Base-by-base conservation (phyloP, 2,329 filamentous ascomycete species). In the Scedosporium dehoogii region DNA sequence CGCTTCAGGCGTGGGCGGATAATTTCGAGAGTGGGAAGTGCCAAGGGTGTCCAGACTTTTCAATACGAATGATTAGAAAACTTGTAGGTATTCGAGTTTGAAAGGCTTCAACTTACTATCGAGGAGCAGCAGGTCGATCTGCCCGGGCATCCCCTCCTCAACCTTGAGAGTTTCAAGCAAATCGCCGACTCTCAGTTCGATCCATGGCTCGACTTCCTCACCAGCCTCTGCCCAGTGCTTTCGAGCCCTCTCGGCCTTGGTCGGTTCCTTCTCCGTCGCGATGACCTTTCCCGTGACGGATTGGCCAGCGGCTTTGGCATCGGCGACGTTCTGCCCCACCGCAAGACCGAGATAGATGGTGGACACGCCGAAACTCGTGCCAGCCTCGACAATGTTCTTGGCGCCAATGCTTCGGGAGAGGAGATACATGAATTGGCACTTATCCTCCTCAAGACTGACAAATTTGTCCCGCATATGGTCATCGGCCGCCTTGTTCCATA, bases 301-400 rank as follows among this genome's bases (percentile, higher is more conserved):
- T n/a, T 48, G 27, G 3, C 33, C 33, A 9, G 33, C 60, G 21
- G 57, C 57, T 46, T 55, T 59, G 25, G 62, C 48, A 14, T 63
- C 42, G 1, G 66, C 67, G 0, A 73, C 74, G 63, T 81, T 85
- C 62, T 81, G 75, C 0, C 75, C 75, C 0, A 82, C 81, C 0
- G 83, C 85, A 2, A 86, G 73, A 0, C 84, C 82, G 1, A 87
- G 76, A 64, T 86, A 87, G 55, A 87, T 84, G 0, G 84, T 86
- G 62, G 80, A 84, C 1, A 87, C 78, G 2, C 85, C 85, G 63
- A 84, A 87, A 51, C 78, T 81, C 0, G 85, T 87, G 1, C 84
- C 85, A 0, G 82, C 83, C 68, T 87, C 84, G 44, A 87, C 78
- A 23, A 86, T 72, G 51, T 76, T 77, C 1, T 73, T 73, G 0